A percentile compares a stretch with the other conserved stretches of the same genome.
Evolutionary conservation across 1,284 basidiomycete genomes (phyloP).

Genomic region (Apiotrichum mycotoxinovorans): DNA sequence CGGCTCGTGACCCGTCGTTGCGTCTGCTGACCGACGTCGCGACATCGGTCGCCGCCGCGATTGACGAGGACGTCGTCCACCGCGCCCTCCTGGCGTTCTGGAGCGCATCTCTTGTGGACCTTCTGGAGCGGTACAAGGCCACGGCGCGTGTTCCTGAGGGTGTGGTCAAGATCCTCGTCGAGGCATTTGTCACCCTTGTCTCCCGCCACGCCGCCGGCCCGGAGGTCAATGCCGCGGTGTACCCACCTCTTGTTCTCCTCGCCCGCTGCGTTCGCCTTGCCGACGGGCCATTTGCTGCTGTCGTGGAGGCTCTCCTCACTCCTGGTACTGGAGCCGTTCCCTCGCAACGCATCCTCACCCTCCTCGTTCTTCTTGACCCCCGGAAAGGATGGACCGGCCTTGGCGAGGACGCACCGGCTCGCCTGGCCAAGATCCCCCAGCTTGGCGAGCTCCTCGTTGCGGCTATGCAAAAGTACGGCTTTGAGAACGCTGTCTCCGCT

Average conservation of each 20-base stretch:
- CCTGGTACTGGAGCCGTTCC: constrained; percentile 40
- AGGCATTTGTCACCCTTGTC: constrained; percentile 41
- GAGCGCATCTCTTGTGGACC: constrained; percentile 73
- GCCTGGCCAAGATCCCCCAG: constrained; percentile 30
- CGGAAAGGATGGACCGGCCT: constrained; percentile 36
- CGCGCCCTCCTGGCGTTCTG: constrained; percentile 80
- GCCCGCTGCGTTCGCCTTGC: constrained; percentile 41
- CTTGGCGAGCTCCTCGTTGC: constrained; percentile 38
- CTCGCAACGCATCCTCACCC: constrained; percentile 43
- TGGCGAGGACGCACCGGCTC: constrained; percentile 25
- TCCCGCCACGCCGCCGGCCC: constrained; percentile 30
- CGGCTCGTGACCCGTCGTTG: constrained; percentile 59
- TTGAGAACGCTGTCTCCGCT: constrained; percentile 32
- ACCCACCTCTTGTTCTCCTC: constrained; percentile 48
- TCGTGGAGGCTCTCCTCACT: constrained; percentile 38
- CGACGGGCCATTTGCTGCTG: constrained; percentile 40
- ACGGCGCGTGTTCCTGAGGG: constrained; percentile 32
- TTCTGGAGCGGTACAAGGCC: constrained; percentile 55
- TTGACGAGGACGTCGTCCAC: constrained; percentile 60
- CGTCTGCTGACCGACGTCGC: constrained; percentile 59
- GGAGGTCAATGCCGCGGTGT: constrained; percentile 47
- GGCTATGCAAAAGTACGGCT: constrained; percentile 43
- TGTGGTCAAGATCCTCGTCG: constrained; percentile 47
- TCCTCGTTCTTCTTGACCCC: constrained; percentile 45
- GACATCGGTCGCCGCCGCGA: constrained; percentile 55